Evolutionary conservation across 75 land plant species (phyloP), one percentile per base, ranked within the genome.

Genomic region (Pinus albicaulis): DNA sequence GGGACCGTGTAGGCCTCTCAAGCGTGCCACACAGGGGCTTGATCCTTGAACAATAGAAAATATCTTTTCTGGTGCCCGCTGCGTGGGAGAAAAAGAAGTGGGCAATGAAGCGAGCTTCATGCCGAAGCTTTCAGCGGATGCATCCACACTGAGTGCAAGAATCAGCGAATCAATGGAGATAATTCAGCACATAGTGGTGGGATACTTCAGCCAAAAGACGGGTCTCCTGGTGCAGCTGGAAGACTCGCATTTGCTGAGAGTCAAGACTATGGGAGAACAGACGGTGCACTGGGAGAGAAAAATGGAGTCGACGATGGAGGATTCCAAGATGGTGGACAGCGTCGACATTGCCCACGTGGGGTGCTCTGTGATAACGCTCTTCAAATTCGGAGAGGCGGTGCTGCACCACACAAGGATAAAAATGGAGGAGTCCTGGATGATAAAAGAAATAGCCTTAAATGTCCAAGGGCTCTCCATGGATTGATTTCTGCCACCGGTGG

Each of bases 51-150:
- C 92, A 16, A 86, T 85, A 56, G 90, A 92, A 12, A 84, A 86
- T 82, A 31, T 92, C 70, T 92, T 92, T 76, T 26, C 81, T 20
- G 83, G 76, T 59, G 92, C 90, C 31, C 74, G 85, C 16, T 92
- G 92, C 85, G 84, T 90, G 31, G 92, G 92, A 0, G 95, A 92
- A 68, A n/a, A n/a, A n/a, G n/a, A n/a, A n/a, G n/a, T n/a, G n/a
- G n/a, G n/a, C n/a, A n/a, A n/a, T n/a, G n/a, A 86, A 25, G 3
- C 28, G 0, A 88, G 95, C 83, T 92, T 92, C 83, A 80, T 90
- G 23, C 89, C 90, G 41, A 92, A 92, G 88, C 82, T 92, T 16
- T 88, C 92, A 31, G 81, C 95, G 8, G 87, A 83, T 71, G n/a
- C n/a, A n/a, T n/a, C n/a, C n/a, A n/a, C n/a, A n/a, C n/a, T n/a